Evolutionary conservation across 805 yeast species (phyloP).

Genomic region (Hanseniaspora guilliermondii): DNA sequence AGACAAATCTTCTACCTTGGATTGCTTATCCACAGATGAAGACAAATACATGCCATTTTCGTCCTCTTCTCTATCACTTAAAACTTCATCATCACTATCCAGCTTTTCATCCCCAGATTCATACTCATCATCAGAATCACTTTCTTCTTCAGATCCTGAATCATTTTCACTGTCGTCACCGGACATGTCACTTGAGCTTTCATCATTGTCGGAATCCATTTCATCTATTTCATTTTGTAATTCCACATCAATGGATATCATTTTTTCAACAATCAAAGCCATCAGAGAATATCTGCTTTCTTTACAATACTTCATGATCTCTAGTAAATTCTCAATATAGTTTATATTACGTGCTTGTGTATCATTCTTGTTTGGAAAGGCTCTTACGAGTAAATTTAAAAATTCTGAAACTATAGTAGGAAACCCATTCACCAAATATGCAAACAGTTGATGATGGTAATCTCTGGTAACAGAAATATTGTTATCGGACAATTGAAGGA

Average conservation of each 20-base stretch:
- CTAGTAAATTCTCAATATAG: slow-evolving; percentile 54
- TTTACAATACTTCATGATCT: slow-evolving; percentile 52
- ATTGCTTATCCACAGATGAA: background rate
- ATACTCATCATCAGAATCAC: slow-evolving; percentile 18
- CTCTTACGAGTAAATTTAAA: slow-evolving; percentile 41
- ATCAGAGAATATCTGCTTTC: slow-evolving; percentile 66
- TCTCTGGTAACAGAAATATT: slow-evolving; percentile 27
- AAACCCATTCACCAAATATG: slow-evolving; percentile 52
- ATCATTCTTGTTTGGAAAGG: slow-evolving; percentile 73
- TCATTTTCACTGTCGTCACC: slow-evolving; percentile 27
- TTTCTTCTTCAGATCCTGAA: slow-evolving; percentile 24
- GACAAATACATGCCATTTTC: slow-evolving; percentile 19
- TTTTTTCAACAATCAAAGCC: slow-evolving; percentile 66
- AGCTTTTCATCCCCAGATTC: slow-evolving; percentile 9
- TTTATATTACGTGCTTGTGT: slow-evolving; percentile 41
- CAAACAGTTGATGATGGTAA: slow-evolving; percentile 51
- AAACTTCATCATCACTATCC: slow-evolving; percentile 5
- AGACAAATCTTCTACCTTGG: background rate
- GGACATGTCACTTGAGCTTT: slow-evolving; percentile 26
- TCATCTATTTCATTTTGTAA: slow-evolving; percentile 80
- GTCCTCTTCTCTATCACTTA: slow-evolving; percentile 17
- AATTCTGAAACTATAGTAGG: slow-evolving; percentile 71
- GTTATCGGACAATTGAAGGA: slow-evolving; percentile 42
- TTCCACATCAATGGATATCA: slow-evolving; percentile 83
- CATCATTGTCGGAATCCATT: slow-evolving; percentile 38